phyloP scores from a whole-genome alignment of 257 asterid species.

The Nyctanthes arbortristis region DNA sequence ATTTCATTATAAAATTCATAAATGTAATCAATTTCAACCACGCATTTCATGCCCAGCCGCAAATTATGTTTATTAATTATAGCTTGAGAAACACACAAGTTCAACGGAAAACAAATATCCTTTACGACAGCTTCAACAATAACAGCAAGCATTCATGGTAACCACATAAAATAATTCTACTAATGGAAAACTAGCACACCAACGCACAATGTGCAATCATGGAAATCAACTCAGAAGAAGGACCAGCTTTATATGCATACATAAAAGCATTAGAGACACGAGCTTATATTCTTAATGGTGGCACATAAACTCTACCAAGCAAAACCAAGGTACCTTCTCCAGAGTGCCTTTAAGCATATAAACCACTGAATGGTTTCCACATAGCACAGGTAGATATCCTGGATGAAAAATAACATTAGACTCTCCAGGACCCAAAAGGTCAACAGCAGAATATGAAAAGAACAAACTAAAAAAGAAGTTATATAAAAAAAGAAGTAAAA shows the following conservation, averaged over 20 bases:
- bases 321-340: constrained; percentile 99
- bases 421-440: constrained; percentile 57
- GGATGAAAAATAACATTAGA: constrained; percentile 88
- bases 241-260: constrained; percentile 18
- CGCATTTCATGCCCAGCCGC: too few relatives aligned
- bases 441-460: constrained; percentile 22
- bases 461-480: too few relatives aligned
- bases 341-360: constrained; percentile 85
- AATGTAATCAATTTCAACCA: too few relatives aligned
- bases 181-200: constrained; percentile 1
- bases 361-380: constrained; percentile 92
- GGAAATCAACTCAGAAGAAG: constrained; percentile 4
- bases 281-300: constrained; percentile 32
- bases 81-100: too few relatives aligned
- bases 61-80: too few relatives aligned
- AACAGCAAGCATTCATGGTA: neutral
- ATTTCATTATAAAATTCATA: neutral
- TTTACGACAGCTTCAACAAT: neutral
- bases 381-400: constrained; percentile 81
- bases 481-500: constrained; percentile 19
- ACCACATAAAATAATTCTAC: constrained; percentile 6
- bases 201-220: constrained; percentile 3
- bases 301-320: constrained; percentile 63
- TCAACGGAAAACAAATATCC: too few relatives aligned
- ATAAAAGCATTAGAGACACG: constrained; percentile 9